Evolutionary conservation across 2,329 filamentous ascomycete species (phyloP), one percentile per base, ranked within the genome.

Genomic region (Trichoderma aggressivum): DNA sequence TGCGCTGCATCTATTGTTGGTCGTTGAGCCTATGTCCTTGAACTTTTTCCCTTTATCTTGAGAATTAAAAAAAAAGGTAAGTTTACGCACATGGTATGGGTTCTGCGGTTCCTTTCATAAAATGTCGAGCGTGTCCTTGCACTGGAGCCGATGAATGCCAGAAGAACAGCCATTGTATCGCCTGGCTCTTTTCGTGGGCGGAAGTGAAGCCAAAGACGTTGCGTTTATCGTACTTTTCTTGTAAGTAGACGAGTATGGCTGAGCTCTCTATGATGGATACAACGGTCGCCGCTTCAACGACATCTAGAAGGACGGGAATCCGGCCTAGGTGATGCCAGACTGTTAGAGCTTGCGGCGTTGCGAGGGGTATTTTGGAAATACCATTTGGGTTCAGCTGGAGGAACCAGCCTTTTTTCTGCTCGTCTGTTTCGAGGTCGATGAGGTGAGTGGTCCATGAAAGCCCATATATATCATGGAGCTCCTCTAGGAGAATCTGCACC

Each of bases 301-400:
- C 30, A 26, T 68, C 55, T 12, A 68, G 5, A n/a, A 68, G 53
- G 14, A 68, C 39, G 1, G 65, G 65, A n/a, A 68, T 59, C 7
- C 65, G 36, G 36, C 55, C 65, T 68, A 26, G 10, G 2, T 2
- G 30, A 47, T 7, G n/a, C 3, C 3, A 53, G 47, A 53, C 21
- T 53, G 12, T 58, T 14, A 34, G 34, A 24, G 7, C n/a, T 28
- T 26, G 11, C 43, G n/a, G 3, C 12, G 10, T 3, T 36, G 6
- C 11, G 0, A 56, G 56, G 2, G n/a, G 1, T n/a, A n/a, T 2
- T n/a, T 10, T 5, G 26, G 26, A 12, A 18, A 16, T 47, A 68
- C 65, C 65, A 34, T 68, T 68, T 12, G 65, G 65, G n/a, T 60
- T 68, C 3, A 68, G n/a, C 3, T 50, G 65, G n/a, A 68, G 53